These are phyloP conservation scores for Paraphaeosphaeria minitans DNA, from an alignment of 2,329 filamentous ascomycete species.

Conservation along the genomic window DNA sequence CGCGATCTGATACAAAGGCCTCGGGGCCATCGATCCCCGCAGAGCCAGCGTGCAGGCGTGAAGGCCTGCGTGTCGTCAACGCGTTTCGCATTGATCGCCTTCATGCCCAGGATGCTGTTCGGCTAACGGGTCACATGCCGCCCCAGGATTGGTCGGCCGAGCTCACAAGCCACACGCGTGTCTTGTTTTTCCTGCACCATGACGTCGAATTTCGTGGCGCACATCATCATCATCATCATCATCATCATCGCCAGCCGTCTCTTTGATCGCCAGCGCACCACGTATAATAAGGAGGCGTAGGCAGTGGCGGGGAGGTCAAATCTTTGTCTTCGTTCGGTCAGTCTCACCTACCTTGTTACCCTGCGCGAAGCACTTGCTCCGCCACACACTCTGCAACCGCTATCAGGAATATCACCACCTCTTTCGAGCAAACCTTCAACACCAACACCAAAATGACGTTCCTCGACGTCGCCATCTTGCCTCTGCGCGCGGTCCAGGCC, in stretches of 20 bases:
- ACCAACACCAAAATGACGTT: constrained; percentile 12
- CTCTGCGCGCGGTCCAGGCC: constrained; percentile 70
- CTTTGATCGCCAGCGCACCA: constrained; percentile 2
- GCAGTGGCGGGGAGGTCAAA: not conserved
- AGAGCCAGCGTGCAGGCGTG: not conserved
- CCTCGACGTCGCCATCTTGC: constrained; percentile 51
- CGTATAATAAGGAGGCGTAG: constrained; percentile 9
- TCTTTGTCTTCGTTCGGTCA: not conserved
- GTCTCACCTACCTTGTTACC: not conserved
- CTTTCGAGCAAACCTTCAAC: not conserved
- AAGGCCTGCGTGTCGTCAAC: not conserved
- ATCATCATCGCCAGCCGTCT: not conserved
- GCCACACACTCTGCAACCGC: not conserved
- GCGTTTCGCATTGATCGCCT: constrained; percentile 2
- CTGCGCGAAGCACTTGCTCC: not conserved
- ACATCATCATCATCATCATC: not conserved
- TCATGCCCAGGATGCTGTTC: not conserved
- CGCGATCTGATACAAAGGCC: not conserved
- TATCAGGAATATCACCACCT: not conserved
- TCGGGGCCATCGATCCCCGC: not conserved
- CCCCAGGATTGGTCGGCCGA: not conserved
- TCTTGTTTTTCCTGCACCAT: not conserved
- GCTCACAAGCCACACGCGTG: constrained; percentile 12
- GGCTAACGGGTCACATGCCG: constrained; percentile 7
- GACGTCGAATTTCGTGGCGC: constrained; percentile 5